A percentile compares a stretch with the other conserved stretches of the same genome.
phyloP scores from a whole-genome alignment of 2,329 filamentous ascomycete genomes.

The Bertia moriformis region DNA sequence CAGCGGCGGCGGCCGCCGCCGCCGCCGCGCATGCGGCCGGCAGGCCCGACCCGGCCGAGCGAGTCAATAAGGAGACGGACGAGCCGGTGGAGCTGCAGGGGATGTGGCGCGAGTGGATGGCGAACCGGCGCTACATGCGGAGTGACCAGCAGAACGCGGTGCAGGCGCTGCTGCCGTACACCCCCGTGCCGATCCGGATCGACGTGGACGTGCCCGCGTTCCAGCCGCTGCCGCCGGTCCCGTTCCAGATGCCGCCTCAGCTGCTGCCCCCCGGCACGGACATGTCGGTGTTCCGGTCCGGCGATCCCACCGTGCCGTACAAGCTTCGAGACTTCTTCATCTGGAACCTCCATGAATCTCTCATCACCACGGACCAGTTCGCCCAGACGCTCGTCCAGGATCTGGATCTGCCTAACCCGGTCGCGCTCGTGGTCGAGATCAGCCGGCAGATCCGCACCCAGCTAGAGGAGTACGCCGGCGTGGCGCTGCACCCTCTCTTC shows the following conservation, averaged over 20 bases:
- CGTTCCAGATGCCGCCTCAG: too few species aligned
- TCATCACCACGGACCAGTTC: conserved; percentile 91
- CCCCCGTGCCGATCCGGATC: conserved; percentile 87
- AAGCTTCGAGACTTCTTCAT: conserved; percentile 84
- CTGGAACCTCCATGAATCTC: conserved; percentile 91
- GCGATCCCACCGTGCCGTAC: conserved; percentile 70
- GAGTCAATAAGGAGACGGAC: conserved; percentile 68
- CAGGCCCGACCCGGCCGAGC: conserved; percentile 49
- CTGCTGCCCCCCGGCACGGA: too few species aligned
- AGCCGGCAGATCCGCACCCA: conserved; percentile 90
- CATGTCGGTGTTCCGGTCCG: conserved; percentile 64
- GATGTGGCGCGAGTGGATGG: conserved; percentile 93
- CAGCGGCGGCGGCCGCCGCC: too few species aligned
- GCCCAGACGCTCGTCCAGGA: conserved; percentile 83
- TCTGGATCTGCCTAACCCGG: conserved; percentile 71
- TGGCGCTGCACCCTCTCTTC: conserved; percentile 85
- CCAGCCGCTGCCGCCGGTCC: conserved; percentile 49
- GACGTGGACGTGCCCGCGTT: conserved; percentile 81
- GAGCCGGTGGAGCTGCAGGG: conserved; percentile 73
- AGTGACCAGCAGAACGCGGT: conserved; percentile 46
- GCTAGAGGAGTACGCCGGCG: conserved; percentile 86
- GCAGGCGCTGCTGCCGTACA: conserved; percentile 67
- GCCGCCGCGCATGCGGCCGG: too few species aligned
- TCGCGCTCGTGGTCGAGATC: conserved; percentile 62
- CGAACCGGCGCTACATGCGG: conserved; percentile 44